phyloP scores from a whole-genome alignment of 2,329 filamentous ascomycete species.

The Cadophora sp. region DNA sequence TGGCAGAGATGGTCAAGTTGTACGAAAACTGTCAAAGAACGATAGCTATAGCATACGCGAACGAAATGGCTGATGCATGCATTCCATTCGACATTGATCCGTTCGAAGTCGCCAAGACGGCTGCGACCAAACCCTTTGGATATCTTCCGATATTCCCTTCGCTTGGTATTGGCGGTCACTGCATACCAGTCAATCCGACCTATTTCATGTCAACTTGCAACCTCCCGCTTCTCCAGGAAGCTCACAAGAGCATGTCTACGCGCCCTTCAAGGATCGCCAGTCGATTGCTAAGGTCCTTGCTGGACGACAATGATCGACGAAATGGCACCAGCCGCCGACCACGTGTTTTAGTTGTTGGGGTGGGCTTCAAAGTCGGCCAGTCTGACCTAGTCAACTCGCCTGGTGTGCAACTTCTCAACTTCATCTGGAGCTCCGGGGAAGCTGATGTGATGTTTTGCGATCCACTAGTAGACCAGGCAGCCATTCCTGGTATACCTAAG shows the following conservation, averaged over 20 bases:
- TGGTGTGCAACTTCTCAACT: too few species aligned
- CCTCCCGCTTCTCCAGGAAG: slow-evolving; percentile 53
- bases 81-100: slow-evolving; percentile 53
- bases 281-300: neutral
- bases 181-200: slow-evolving; percentile 62
- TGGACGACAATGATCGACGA: neutral
- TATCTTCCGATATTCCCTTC: slow-evolving; percentile 56
- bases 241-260: neutral
- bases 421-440: too few species aligned
- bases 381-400: too few species aligned
- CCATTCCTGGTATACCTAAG: too few species aligned
- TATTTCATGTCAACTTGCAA: slow-evolving; percentile 57
- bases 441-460: too few species aligned
- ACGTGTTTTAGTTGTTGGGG: too few species aligned
- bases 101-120: slow-evolving; percentile 57
- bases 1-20: slow-evolving; percentile 64
- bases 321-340: too few species aligned
- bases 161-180: slow-evolving; percentile 61
- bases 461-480: too few species aligned
- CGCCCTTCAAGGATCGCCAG: neutral
- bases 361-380: too few species aligned
- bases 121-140: slow-evolving; percentile 60
- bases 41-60: slow-evolving; percentile 60
- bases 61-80: slow-evolving; percentile 64
- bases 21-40: slow-evolving; percentile 65